A percentile compares a stretch with the other conserved stretches of the same genome.
phyloP scores from a whole-genome alignment of 257 asterid genomes.

The Cinchona pubescens region DNA sequence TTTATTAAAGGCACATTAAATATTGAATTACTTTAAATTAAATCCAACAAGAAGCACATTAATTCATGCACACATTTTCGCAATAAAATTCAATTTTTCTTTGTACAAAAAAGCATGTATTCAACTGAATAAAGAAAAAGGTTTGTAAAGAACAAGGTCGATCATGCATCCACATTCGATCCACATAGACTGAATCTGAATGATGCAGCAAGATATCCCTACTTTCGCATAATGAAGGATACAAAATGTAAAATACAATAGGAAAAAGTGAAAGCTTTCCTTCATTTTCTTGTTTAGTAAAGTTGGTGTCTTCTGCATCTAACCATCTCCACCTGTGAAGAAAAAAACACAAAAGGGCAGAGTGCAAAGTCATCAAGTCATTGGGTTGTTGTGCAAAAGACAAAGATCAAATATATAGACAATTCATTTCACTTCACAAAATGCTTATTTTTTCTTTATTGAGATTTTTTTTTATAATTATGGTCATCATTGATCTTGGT shows the following conservation, averaged over 20 bases:
- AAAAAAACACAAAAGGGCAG: background rate
- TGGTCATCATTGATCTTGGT: no score
- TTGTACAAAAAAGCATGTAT: background rate
- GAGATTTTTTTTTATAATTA: no score
- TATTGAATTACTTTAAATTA: no score
- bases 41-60: no score
- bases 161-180: background rate
- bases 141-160: background rate
- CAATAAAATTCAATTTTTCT: background rate
- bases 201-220: background rate
- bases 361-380: no score
- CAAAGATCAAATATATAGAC: no score
- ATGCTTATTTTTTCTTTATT: background rate
- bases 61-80: no score
- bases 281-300: constrained; percentile 31
- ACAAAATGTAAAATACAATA: background rate
- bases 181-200: background rate
- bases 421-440: background rate
- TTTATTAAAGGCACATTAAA: no score
- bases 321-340: constrained; percentile 89
- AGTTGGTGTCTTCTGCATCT: constrained; percentile 76
- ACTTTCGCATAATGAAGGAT: background rate
- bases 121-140: background rate
- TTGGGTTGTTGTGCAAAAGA: background rate
- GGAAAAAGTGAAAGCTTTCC: constrained; percentile 3